Evolutionary conservation across 768 basidiomycete genomes (phyloP).

Genomic region (Hydnomerulius pinastri): DNA sequence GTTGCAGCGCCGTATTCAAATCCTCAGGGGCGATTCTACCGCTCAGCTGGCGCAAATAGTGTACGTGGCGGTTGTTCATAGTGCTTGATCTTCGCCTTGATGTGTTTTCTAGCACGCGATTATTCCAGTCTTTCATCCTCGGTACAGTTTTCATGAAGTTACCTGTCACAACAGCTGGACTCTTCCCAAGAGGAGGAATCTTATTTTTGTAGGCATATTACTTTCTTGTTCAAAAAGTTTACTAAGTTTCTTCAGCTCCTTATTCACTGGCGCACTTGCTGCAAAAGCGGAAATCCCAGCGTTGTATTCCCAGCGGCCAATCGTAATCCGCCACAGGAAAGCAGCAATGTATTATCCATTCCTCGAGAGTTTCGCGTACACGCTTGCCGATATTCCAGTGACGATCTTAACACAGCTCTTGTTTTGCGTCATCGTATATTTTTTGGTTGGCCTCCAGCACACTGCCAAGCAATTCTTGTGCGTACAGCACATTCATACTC

Average conservation of each 20-base stretch:
- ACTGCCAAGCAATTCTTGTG: conserved; percentile 22
- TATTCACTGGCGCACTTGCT: conserved; percentile 51
- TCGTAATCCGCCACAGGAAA: conserved; percentile 43
- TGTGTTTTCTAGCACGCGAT: conserved; percentile 45
- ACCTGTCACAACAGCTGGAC: conserved; percentile 32
- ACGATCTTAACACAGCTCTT: conserved; percentile 21
- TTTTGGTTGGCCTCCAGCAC: conserved; percentile 20
- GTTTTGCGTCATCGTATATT: conserved; percentile 18
- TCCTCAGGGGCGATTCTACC: conserved; percentile 43
- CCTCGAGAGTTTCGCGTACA: conserved; percentile 44
- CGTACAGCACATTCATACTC: not conserved
- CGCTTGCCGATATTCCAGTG: conserved; percentile 48
- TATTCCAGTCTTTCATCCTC: conserved; percentile 20
- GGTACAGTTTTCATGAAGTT: conserved; percentile 45
- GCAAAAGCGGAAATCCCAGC: conserved; percentile 55
- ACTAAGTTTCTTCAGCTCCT: conserved; percentile 40
- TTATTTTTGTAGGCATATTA: conserved; percentile 77
- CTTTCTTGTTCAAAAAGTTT: too few species aligned
- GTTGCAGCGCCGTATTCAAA: conserved; percentile 48
- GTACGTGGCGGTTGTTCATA: too few species aligned
- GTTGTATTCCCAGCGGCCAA: conserved; percentile 44
- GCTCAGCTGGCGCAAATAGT: conserved; percentile 35
- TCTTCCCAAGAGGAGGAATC: conserved; percentile 68
- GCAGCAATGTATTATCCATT: conserved; percentile 53
- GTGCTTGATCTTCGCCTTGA: conserved; percentile 16